Conservation (phyloP, 495 filamentous ascomycete species). For the Tuber indicum region DNA sequence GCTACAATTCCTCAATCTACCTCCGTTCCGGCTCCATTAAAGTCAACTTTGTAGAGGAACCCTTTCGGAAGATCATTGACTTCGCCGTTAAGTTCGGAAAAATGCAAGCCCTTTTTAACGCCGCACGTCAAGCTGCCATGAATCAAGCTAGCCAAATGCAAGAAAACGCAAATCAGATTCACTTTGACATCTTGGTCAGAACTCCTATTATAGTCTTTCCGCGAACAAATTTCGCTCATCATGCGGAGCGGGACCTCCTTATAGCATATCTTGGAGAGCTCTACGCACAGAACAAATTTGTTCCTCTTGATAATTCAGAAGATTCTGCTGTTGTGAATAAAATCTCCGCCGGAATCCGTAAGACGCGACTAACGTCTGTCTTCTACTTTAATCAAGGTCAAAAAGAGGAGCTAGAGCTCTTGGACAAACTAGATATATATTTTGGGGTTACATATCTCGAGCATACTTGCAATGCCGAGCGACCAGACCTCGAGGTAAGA, state of each 20-base stretch:
- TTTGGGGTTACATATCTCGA: constrained; percentile 88
- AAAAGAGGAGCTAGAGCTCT: constrained; percentile 84
- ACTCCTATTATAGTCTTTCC: constrained; percentile 96
- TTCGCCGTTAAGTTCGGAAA: constrained; percentile 97
- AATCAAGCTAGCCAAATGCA: constrained; percentile 90
- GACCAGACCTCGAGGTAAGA: constrained; percentile 71
- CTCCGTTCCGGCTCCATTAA: constrained; percentile 88
- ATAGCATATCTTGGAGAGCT: constrained; percentile 95
- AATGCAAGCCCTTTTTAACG: constrained; percentile 99
- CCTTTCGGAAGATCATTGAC: constrained; percentile 95
- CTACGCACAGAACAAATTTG: constrained; percentile 88
- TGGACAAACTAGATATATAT: constrained; percentile 89
- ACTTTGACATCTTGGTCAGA: constrained; percentile 86
- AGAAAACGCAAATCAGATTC: constrained; percentile 77
- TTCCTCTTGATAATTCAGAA: constrained; percentile 65
- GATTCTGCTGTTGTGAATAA: constrained; percentile 75
- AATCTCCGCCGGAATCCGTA: constrained; percentile 81
- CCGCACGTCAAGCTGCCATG: constrained; percentile 88
- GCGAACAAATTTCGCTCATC: constrained; percentile 51
- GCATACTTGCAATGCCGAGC: constrained; percentile 65
- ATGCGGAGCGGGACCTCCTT: constrained; percentile 62
- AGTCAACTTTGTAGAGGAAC: constrained; percentile 91
- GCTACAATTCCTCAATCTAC: constrained; percentile 88
- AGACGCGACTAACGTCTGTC: constrained; percentile 80
- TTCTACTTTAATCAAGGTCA: constrained; percentile 70